Conservation (phyloP, 129 eudicot genomes). For the Chrysanthemum lavandulifolium region DNA sequence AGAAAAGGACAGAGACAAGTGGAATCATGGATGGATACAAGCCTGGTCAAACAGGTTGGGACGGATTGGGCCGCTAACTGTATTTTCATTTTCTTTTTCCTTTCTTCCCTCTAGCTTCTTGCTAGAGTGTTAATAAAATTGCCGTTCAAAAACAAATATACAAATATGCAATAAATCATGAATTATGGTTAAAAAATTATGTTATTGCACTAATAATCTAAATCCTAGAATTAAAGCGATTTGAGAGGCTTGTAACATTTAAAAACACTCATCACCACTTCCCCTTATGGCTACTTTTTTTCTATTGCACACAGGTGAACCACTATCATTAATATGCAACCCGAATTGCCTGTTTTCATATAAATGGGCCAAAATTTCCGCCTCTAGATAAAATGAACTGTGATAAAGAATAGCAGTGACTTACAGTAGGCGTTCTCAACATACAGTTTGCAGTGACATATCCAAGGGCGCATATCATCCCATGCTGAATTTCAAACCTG, state of each 20-base stretch:
- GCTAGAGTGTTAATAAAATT: too few species aligned
- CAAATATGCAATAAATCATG: neutral
- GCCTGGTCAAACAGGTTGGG: neutral
- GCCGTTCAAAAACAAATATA: neutral
- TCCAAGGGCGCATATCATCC: slow-evolving; percentile 79
- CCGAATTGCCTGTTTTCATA: too few species aligned
- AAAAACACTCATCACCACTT: too few species aligned
- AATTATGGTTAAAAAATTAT: neutral
- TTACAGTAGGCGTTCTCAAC: slow-evolving; percentile 67
- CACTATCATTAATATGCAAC: too few species aligned
- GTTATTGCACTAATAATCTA: neutral
- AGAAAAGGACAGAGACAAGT: neutral
- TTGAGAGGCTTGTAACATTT: too few species aligned
- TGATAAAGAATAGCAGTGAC: slow-evolving; percentile 24
- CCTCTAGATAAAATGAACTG: neutral
- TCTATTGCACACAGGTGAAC: too few species aligned
- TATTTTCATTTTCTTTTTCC: too few species aligned
- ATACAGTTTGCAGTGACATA: slow-evolving; percentile 81
- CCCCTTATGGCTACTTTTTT: too few species aligned
- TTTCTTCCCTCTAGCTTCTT: too few species aligned
- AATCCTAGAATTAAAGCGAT: too few species aligned
- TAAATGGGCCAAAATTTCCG: neutral
- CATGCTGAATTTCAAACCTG: slow-evolving; percentile 92
- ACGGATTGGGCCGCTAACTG: neutral
- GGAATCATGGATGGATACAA: neutral